Base-by-base conservation (phyloP, 495 filamentous ascomycete species). In the Jackrogersella multiformis region DNA sequence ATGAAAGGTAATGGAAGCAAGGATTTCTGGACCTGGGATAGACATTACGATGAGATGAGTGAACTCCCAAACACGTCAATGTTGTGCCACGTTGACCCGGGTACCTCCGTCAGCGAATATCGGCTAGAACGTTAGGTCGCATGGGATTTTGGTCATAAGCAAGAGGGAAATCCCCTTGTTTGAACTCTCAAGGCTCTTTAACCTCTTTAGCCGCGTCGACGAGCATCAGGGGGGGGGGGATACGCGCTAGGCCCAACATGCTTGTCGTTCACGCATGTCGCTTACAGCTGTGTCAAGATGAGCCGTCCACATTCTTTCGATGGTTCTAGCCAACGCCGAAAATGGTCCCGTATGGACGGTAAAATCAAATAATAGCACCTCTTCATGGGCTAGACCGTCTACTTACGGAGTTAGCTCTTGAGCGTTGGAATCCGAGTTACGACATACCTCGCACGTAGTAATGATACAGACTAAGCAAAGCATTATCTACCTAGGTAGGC, bases 171-270 rank as follows among this genome's bases (percentile, higher is more conserved):
- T 56, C 30, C 61, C 55, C 65, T 35, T 55, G 18, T 69, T 60
- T 51, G 36, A 56, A 34, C 56, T 54, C 28, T 46, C 28, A 39
- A 61, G 49, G 56, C 57, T 42, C 28, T 74, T 74, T 74, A 74
- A 52, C 72, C 72, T 74, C 72, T 74, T 74, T 74, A 74, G 69
- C 72, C 72, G 72, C 61, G 39, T 66, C 56, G 56, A 30, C 34
- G 56, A 70, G 55, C 38, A 15, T 49, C 63, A 62, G 57, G 71
- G 68, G 69, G 13, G 42, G 61, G 69, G 13, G 42, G 61, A 56
- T 49, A 45, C 41, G 51, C 61, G 62, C 58, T 54, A 66, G 49
- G 20, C 51, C 59, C 45, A 58, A 57, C 42, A 35, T 23, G 24
- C 49, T 45, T 62, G 30, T 20, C 39, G 36, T 36, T 56, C 21